Conservation (phyloP, 805 yeast genomes). For the Danielozyma ontarioensis region DNA sequence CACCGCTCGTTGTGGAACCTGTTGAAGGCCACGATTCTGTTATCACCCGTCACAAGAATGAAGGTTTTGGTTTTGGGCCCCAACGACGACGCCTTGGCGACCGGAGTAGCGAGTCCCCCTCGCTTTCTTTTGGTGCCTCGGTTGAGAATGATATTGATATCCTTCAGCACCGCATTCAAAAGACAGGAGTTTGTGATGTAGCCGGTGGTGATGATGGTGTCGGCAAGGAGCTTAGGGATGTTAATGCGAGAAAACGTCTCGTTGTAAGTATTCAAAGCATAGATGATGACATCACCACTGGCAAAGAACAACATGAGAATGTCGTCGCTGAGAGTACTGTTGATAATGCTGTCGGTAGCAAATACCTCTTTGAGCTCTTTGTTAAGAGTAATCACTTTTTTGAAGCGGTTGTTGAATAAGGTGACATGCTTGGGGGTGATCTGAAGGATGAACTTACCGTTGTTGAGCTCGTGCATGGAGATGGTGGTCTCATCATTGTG, state of each 20-base stretch:
- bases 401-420: constrained; percentile 57
- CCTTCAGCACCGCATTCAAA: constrained; percentile 36
- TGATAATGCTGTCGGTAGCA: constrained; percentile 51
- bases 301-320: constrained; percentile 58
- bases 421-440: constrained; percentile 62
- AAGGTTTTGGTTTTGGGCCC: constrained; percentile 40
- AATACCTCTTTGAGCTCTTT: constrained; percentile 22
- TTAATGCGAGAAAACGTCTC: constrained; percentile 28
- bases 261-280: constrained; percentile 35
- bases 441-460: constrained; percentile 62
- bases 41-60: constrained; percentile 71
- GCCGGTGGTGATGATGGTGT: constrained; percentile 63
- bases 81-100: constrained; percentile 4
- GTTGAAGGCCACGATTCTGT: constrained; percentile 61
- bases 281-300: constrained; percentile 66
- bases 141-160: constrained; percentile 18
- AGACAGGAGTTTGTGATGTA: constrained; percentile 52
- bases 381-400: constrained; percentile 44
- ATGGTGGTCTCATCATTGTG: constrained; percentile 60
- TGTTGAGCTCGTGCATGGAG: constrained; percentile 56
- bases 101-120: constrained; percentile 2
- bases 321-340: constrained; percentile 59
- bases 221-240: constrained; percentile 36
- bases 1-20: constrained; percentile 51
- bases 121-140: constrained; percentile 29